Evolutionary conservation across 176 grass and related monocot genomes (phyloP), one percentile per base, ranked within the genome.

Genomic region (Cenchrus fungigraminus): DNA sequence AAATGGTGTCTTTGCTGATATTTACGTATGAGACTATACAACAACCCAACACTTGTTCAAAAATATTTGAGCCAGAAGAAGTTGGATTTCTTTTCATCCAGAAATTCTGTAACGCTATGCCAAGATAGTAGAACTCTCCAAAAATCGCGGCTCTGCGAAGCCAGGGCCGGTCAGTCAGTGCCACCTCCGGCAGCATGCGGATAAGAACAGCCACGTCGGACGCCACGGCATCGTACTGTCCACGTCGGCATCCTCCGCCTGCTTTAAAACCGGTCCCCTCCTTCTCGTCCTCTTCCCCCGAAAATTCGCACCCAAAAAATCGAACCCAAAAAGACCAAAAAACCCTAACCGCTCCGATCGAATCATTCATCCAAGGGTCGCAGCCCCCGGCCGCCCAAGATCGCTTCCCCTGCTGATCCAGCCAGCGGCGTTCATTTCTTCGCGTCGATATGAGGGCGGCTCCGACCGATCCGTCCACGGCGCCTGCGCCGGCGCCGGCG

Each of bases 371-470:
- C 69, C 13, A n/a, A 3, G 50, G 9, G 45, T 9, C 34, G 56
- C 68, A 34, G 29, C 14, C 37, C 51, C 20, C 61, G 85, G 60
- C 60, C 12, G 20, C 17, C 29, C 86, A 62, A 51, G 72, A 77
- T 82, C 79, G 51, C 37, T 43, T 57, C 12, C 54, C 15, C 43
- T 46, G 12, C 28, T 88, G 65, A 83, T 53, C 19, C 43, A 1
- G 0, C 17, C 53, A 12, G 10, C 2, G 22, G 0, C 25, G 71
- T 9, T 31, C 62, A 31, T 14, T 78, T 74, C 17, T 47, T 83
- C 13, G 43, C 46, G 77, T 44, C 43, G 52, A 53, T 17, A 92
- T 92, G 94, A 94, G 91, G 76, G 68, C 89, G 44, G 83, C 91
- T 22, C 32, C 80, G 46, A 51, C 83, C 77, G 90, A 94, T 71